Evolutionary conservation across 192 early-diverging fungal genomes (phyloP), one percentile per base, ranked within the genome.

Genomic region (Umbelopsis sp.): DNA sequence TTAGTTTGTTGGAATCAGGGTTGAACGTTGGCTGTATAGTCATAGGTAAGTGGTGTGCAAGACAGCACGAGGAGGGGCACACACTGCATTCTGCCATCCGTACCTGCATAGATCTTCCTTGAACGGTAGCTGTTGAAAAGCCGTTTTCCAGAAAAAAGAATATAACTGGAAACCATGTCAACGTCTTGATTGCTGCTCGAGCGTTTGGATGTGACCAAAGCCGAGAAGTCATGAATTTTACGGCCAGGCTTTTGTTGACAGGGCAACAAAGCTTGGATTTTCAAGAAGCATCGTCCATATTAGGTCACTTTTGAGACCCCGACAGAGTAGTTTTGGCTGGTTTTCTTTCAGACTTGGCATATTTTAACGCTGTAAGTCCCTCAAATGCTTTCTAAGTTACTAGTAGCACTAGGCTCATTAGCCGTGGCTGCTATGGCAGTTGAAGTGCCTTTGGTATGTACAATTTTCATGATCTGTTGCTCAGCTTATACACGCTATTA

Each of bases 1-100:
- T 69, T 18, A 92, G 73, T 44, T 74, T 72, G 70, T 87, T 93
- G 30, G 81, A 82, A 75, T 93, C 90, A 16, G 92, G 92, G 52
- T 93, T 93, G 23, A 93, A 82, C 25, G 89, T 88, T 15, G 92
- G 92, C 88, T 87, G 35, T 27, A 33, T 21, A 46, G 23, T 35
- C 6, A 23, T 55, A 64, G 53, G 49, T 41, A 50, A 41, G 4
- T 25, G 37, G 35, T n/a, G 21, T 11, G 66, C 25, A 23, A 46
- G 27, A n/a, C 3, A 23, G 27, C 23, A 64, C 10, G 13, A 18
- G 2, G 6, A 33, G 50, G 33, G 49, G 35, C 27, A 49, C 49
- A 30, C 7, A 46, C 23, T 3, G 15, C 16, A 33, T 49, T 11
- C 33, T 27, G 30, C 21, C 20, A 16, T 7, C 2, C 20, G 71